phyloP scores from a whole-genome alignment of 139 green algal species.

The Chlamydomonas schloesseri region DNA sequence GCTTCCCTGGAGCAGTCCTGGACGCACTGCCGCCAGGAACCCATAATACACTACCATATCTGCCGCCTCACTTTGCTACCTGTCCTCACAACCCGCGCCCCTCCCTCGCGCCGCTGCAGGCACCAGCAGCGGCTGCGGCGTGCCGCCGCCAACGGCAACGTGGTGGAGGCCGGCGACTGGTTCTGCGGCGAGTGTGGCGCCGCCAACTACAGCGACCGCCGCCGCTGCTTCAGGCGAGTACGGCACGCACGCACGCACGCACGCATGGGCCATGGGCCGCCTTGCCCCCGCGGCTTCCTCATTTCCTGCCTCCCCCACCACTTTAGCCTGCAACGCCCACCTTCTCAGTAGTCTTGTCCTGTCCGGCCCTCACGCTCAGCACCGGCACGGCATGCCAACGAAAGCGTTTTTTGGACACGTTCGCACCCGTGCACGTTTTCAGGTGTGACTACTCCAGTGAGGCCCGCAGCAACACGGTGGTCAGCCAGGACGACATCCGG shows the following conservation, averaged over 20 bases:
- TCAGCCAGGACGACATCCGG: background rate
- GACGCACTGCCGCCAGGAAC: too few species aligned
- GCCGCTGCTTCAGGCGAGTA: slow-evolving; percentile 37
- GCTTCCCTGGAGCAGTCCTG: background rate
- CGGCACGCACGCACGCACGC: too few species aligned
- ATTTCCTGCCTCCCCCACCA: too few species aligned
- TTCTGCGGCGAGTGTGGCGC: slow-evolving; percentile 23
- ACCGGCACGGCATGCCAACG: too few species aligned
- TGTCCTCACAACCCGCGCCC: background rate
- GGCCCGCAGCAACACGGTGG: background rate
- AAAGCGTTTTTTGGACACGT: too few species aligned
- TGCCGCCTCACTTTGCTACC: too few species aligned
- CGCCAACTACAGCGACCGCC: slow-evolving; percentile 20
- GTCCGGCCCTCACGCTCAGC: too few species aligned
- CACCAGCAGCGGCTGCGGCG: background rate
- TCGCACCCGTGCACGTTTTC: background rate
- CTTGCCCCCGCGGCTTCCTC: background rate
- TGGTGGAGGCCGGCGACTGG: slow-evolving; percentile 41
- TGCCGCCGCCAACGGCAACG: background rate
- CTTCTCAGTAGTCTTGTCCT: background rate
- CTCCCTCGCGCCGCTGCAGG: background rate
- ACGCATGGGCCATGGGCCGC: background rate
- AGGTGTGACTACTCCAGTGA: background rate
- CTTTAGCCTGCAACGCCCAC: background rate
- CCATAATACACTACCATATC: too few species aligned